phyloP scores from a whole-genome alignment of 2,329 filamentous ascomycete species.

The Aspergillus sp. region DNA sequence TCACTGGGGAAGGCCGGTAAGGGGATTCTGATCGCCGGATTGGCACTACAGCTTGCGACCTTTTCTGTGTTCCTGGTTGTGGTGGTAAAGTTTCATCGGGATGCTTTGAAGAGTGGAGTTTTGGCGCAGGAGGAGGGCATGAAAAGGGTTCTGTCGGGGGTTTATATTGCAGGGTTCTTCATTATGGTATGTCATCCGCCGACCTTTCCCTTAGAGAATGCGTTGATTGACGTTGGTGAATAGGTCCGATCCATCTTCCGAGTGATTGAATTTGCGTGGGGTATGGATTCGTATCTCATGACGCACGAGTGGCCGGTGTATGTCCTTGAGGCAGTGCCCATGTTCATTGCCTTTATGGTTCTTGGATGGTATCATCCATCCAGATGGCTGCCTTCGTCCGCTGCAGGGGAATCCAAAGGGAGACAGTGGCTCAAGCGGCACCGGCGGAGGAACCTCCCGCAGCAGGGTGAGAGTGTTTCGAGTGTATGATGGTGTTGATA shows the following conservation, averaged over 20 bases:
- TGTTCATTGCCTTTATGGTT: slow-evolving; percentile 46
- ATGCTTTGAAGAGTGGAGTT: not conserved
- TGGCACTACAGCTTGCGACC: slow-evolving; percentile 43
- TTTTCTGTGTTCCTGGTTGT: slow-evolving; percentile 45
- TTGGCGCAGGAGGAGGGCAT: not conserved
- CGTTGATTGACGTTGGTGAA: too few relatives aligned
- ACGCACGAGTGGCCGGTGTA: slow-evolving; percentile 56
- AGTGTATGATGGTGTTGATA: too few relatives aligned
- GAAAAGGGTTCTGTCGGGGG: not conserved
- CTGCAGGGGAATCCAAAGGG: not conserved
- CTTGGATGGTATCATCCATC: slow-evolving; percentile 54
- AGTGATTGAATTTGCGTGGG: slow-evolving; percentile 54
- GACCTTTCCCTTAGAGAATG: not conserved
- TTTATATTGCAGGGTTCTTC: slow-evolving; percentile 14
- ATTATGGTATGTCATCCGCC: slow-evolving; percentile 43
- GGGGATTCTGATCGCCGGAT: slow-evolving; percentile 44
- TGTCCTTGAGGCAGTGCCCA: slow-evolving; percentile 51
- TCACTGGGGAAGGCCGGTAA: slow-evolving; percentile 38
- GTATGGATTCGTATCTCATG: slow-evolving; percentile 52
- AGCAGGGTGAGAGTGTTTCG: not conserved
- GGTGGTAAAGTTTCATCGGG: slow-evolving; percentile 39
- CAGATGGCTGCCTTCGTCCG: slow-evolving; percentile 32
- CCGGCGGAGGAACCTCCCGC: not conserved
- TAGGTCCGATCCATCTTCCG: slow-evolving; percentile 54
- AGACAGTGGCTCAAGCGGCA: not conserved